These are phyloP conservation scores for Puccinia horiana DNA, from an alignment of 1,284 basidiomycete genomes.

Conservation along the genomic window DNA sequence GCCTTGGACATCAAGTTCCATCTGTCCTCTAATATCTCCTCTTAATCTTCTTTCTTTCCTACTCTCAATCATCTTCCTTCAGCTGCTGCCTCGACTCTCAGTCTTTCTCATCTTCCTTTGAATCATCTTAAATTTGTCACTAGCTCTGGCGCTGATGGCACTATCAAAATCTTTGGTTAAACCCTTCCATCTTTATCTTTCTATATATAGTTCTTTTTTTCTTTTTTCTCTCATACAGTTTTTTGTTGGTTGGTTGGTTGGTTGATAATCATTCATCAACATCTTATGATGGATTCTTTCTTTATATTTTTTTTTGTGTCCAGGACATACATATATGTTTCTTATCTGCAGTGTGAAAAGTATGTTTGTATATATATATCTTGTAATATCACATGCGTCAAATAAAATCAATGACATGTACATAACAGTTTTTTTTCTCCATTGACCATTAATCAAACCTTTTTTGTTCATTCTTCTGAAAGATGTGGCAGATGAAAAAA, in stretches of 20 bases:
- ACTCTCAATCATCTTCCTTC: background rate
- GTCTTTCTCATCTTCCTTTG: constrained; percentile 55
- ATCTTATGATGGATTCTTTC: background rate
- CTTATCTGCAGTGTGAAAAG: too few species aligned
- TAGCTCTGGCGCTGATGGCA: constrained; percentile 91
- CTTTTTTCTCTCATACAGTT: background rate
- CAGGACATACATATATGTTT: too few species aligned
- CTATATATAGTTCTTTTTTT: background rate
- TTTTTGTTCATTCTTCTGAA: too few species aligned
- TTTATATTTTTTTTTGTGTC: background rate
- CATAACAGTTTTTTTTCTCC: too few species aligned
- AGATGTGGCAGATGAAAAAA: too few species aligned
- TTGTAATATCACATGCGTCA: too few species aligned
- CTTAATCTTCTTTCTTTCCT: constrained; percentile 26
- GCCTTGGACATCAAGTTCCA: constrained; percentile 69
- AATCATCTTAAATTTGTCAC: constrained; percentile 77
- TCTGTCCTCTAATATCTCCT: constrained; percentile 47
- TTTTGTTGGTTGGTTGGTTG: background rate
- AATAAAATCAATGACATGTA: too few species aligned
- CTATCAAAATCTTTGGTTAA: constrained; percentile 72
- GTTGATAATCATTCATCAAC: background rate
- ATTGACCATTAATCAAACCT: too few species aligned
- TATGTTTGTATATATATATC: too few species aligned
- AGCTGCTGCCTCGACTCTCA: constrained; percentile 54
- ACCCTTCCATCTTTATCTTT: background rate